Percentiles rank a stretch among this genome's conserved stretches.
Conservation (phyloP, 176 grass and related monocot species). For the Dendrocalamus sinicus region DNA sequence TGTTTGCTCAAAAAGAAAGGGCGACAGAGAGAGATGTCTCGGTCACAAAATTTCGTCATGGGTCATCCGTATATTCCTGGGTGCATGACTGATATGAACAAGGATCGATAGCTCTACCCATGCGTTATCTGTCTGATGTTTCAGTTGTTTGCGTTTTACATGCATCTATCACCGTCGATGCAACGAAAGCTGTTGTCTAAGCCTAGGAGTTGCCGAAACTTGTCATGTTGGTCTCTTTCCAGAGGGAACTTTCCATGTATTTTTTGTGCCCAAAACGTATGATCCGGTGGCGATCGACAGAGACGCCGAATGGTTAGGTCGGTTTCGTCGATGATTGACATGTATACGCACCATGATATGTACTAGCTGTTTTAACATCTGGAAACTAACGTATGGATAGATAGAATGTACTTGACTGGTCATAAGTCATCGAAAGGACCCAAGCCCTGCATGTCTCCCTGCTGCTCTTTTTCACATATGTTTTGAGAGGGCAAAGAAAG, state of each 20-base stretch:
- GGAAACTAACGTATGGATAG: constrained; percentile 20
- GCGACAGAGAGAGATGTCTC: constrained; percentile 40
- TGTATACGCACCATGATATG: constrained; percentile 38
- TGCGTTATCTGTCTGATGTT: constrained; percentile 33
- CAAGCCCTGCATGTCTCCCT: constrained; percentile 12
- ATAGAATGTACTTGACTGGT: constrained; percentile 45
- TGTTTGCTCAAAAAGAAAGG: constrained; percentile 35
- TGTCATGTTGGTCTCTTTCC: constrained; percentile 55
- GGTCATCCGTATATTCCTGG: constrained; percentile 24
- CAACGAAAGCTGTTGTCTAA: constrained; percentile 37
- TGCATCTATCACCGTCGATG: constrained; percentile 52
- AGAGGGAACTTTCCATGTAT: constrained; percentile 24
- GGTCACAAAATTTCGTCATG: constrained; percentile 31
- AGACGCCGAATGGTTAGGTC: constrained; percentile 56
- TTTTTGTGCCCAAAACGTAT: constrained; percentile 34
- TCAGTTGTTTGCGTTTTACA: constrained; percentile 48
- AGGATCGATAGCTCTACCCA: constrained; percentile 47
- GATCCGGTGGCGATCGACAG: constrained; percentile 38
- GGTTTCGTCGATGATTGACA: constrained; percentile 53
- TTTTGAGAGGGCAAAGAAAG: constrained; percentile 29
- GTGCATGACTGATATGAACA: constrained; percentile 56
- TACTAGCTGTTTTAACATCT: constrained; percentile 50
- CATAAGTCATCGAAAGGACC: constrained; percentile 40
- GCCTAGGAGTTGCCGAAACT: constrained; percentile 32
- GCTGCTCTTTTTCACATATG: constrained; percentile 39